Percentiles rank a stretch among this genome's conserved stretches.
Conservation (phyloP, 140 eudicot species). For the Cichorium intybus region DNA sequence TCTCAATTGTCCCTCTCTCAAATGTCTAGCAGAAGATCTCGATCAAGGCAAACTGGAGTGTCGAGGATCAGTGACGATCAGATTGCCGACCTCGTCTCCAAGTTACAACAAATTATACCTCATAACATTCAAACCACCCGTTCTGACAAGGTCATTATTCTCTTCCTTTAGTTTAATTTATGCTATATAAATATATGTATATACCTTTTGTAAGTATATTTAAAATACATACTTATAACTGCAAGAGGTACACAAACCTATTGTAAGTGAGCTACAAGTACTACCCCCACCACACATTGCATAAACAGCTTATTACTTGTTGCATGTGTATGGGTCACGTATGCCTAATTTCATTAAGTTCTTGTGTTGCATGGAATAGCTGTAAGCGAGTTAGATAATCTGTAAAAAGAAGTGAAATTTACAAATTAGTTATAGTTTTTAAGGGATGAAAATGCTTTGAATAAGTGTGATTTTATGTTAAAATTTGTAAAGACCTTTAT, state of each 20-base stretch:
- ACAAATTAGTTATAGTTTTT: neutral
- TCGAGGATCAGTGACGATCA: slow-evolving; percentile 64
- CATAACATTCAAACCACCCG: slow-evolving; percentile 36
- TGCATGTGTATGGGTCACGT: slow-evolving; percentile 30
- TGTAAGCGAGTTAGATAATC: neutral
- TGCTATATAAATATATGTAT: neutral
- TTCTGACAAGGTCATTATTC: slow-evolving; percentile 1
- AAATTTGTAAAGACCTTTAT: no score
- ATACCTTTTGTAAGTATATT: neutral
- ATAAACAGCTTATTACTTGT: slow-evolving; percentile 6
- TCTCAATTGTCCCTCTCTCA: neutral
- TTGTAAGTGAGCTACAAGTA: neutral
- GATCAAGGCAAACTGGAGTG: slow-evolving; percentile 46
- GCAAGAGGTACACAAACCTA: slow-evolving; percentile 11
- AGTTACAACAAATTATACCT: slow-evolving; percentile 76
- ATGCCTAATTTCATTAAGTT: neutral
- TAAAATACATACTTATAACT: neutral
- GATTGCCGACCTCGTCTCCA: slow-evolving; percentile 62
- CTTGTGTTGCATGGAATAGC: neutral
- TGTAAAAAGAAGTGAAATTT: neutral
- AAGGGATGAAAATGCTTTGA: no score
- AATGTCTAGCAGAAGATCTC: slow-evolving; percentile 73
- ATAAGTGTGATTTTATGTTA: no score
- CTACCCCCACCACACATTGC: neutral
- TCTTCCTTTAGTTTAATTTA: neutral